These are phyloP conservation scores for Colletotrichum lupini DNA, from an alignment of 2,329 filamentous ascomycete genomes.

Conservation along the genomic window DNA sequence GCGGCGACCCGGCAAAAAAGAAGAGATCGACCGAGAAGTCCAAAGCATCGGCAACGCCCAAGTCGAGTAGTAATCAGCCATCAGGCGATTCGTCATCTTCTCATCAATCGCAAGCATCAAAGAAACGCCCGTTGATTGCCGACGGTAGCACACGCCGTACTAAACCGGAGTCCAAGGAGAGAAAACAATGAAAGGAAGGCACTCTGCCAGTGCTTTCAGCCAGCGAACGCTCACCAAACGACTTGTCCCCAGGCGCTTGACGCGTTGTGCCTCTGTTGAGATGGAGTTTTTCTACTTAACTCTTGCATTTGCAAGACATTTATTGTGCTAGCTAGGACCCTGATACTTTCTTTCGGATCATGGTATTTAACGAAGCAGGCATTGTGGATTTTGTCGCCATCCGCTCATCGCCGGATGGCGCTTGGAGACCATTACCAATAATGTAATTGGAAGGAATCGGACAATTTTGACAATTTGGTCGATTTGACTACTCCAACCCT, in stretches of 20 bases:
- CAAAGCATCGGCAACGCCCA: too few species aligned
- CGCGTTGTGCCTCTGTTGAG: neutral
- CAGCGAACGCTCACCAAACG: neutral
- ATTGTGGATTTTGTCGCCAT: neutral
- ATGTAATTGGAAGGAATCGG: neutral
- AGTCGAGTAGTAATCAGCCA: neutral
- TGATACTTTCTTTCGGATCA: neutral
- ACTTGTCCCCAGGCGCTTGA: neutral
- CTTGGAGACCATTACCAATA: neutral
- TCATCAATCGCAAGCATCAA: neutral
- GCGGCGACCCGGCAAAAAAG: too few species aligned
- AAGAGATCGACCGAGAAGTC: too few species aligned
- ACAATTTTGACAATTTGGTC: neutral
- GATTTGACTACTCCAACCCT: neutral
- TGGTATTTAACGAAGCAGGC: neutral
- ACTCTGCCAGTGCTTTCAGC: neutral
- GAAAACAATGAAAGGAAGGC: neutral
- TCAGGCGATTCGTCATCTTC: conserved; percentile 12
- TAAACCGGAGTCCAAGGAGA: conserved; percentile 11
- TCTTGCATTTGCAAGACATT: neutral
- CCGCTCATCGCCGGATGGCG: neutral
- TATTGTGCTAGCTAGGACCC: neutral
- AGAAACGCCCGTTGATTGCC: neutral
- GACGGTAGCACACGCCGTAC: neutral
- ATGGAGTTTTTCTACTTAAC: neutral